Percentiles rank a stretch among this genome's conserved stretches.
These are phyloP conservation scores for Ascoidea rubescens DNA, from an alignment of 805 yeast genomes.

Conservation along the genomic window DNA sequence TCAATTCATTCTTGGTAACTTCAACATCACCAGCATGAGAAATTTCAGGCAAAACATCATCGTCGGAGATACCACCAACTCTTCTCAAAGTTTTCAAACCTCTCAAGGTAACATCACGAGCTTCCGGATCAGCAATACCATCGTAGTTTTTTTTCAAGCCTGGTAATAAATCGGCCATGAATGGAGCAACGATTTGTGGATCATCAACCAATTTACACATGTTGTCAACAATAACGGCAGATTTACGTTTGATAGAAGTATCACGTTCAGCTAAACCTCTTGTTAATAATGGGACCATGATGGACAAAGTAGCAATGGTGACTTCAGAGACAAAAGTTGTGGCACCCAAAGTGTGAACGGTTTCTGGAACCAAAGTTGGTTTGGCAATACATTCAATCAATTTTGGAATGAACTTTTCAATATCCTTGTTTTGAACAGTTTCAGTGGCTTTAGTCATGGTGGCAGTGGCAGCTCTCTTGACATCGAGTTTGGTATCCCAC, in stretches of 20 bases:
- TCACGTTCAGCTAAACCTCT: slow-evolving; percentile 99
- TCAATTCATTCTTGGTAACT: slow-evolving; percentile 76
- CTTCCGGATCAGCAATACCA: slow-evolving; percentile 99
- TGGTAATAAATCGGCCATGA: slow-evolving; percentile 91
- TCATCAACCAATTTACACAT: slow-evolving; percentile 99
- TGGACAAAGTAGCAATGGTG: slow-evolving; percentile 97
- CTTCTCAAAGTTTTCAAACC: slow-evolving; percentile 95
- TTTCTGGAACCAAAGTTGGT: slow-evolving; percentile 97
- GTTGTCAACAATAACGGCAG: slow-evolving; percentile 99
- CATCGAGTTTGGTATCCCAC: slow-evolving; percentile 99
- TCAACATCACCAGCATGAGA: slow-evolving; percentile 96
- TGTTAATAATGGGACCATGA: slow-evolving; percentile 96
- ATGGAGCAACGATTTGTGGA: slow-evolving; percentile 99
- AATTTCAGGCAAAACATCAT: slow-evolving; percentile 88
- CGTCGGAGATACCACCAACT: slow-evolving; percentile 92
- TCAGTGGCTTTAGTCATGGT: slow-evolving; percentile 95
- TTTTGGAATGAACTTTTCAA: slow-evolving; percentile 96
- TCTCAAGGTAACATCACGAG: slow-evolving; percentile 95
- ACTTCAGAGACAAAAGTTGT: slow-evolving; percentile 99
- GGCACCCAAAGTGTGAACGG: slow-evolving; percentile 98
- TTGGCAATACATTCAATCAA: slow-evolving; percentile 92
- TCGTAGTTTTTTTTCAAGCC: slow-evolving; percentile 87
- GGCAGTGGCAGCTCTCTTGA: slow-evolving; percentile 89
- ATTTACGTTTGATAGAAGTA: slow-evolving; percentile 98
- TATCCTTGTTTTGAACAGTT: slow-evolving; percentile 99